Base-by-base conservation (phyloP, 1,284 basidiomycete genomes). In the Tetrapyrgos nigripes region DNA sequence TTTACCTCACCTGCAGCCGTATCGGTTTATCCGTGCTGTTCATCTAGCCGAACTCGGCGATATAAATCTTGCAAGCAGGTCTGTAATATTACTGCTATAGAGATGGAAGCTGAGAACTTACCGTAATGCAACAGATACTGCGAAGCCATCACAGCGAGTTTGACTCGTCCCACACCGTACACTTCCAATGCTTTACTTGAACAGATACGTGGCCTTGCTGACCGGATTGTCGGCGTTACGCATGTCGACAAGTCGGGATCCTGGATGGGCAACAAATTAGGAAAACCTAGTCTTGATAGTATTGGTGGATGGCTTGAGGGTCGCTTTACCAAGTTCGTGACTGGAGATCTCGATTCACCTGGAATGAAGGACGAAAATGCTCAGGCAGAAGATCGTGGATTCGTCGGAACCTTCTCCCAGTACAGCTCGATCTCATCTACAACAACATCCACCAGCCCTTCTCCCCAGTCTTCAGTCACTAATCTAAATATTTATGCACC, bases 261-360 rank as follows among this genome's bases (percentile, higher is more conserved):
- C 4, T 93, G 95, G 94, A 92, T 96, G 62, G 82, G 87, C 28
- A 83, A 86, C 33, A 94, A 92, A 71, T 80, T 94, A 56, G 81
- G 86, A 63, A 92, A 94, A 75, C 95, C 96, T 1, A 97, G 94
- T 59, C 81, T 98, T 53, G 96, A 98, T 68, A 91, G 91, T 47
- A 87, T 99, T 49, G 94, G 97, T 54, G 92, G 90, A 54, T 98
- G 95, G 87, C 83, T 99, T 26, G 97, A 97, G 74, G 92, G 93
- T n/a, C 86, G 92, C 13, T 88, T 99, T 65, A 96, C 95, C 28
- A 97, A 97, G 72, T 92, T 99, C 66, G 97, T 99, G 62, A 94
- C 96, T 13, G 97, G 96, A 2, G 95, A 97, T 58, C 84, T 78
- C 23, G 87, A 87, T 28, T 71, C 78, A 3, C 72, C 77, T 11